Percentiles rank a stretch among this genome's conserved stretches.
Evolutionary conservation across 768 basidiomycete genomes (phyloP).

Genomic region (Kwoniella bestiolae): DNA sequence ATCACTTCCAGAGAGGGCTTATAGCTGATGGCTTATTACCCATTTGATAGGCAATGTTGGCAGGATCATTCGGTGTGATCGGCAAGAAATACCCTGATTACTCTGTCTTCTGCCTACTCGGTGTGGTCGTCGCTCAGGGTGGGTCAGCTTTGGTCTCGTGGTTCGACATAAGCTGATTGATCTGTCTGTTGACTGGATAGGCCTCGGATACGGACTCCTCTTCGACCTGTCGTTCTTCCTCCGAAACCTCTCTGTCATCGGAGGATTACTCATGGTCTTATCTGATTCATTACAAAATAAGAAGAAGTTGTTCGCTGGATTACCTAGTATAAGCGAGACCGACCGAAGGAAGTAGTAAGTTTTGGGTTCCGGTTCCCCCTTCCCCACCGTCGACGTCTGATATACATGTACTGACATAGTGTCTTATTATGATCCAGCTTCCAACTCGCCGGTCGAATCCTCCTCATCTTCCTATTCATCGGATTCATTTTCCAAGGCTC

Average conservation of each 20-base stretch:
- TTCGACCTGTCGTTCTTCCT: slow-evolving; percentile 99
- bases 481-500: slow-evolving; percentile 93
- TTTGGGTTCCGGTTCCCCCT: neutral
- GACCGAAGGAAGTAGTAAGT: slow-evolving; percentile 98
- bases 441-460: slow-evolving; percentile 93
- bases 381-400: neutral
- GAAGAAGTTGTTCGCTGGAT: slow-evolving; percentile 85
- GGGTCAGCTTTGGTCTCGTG: slow-evolving; percentile 1
- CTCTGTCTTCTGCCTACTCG: slow-evolving; percentile 84
- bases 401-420: neutral
- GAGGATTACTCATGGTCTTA: slow-evolving; percentile 98
- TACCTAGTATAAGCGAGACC: slow-evolving; percentile 86
- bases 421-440: slow-evolving; percentile 67
- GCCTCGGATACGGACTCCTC: slow-evolving; percentile 97
- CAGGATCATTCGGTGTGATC: slow-evolving; percentile 82
- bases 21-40: neutral
- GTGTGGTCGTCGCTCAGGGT: slow-evolving; percentile 88
- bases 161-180: neutral
- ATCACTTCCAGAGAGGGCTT: neutral
- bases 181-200: slow-evolving; percentile 12
- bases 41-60: slow-evolving; percentile 75
- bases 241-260: slow-evolving; percentile 95
- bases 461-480: slow-evolving; percentile 98
- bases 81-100: slow-evolving; percentile 83
- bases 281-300: slow-evolving; percentile 89